Percentiles rank a stretch among this genome's conserved stretches.
Evolutionary conservation across 176 grass and related monocot genomes (phyloP).

Genomic region (Tuctoria greenei): DNA sequence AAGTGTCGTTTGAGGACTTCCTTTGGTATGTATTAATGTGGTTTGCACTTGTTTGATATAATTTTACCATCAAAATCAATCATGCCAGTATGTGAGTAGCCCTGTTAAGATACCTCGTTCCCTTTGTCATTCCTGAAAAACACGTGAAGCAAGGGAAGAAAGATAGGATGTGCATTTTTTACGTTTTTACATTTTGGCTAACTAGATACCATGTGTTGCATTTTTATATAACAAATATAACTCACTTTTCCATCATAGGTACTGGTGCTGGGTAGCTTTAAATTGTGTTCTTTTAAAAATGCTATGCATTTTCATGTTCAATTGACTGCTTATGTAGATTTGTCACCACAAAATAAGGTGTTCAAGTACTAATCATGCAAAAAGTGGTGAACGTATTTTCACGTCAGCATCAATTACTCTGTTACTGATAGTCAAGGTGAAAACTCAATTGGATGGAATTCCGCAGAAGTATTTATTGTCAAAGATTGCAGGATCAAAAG

Average conservation of each 20-base stretch:
- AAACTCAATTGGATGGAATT: background rate
- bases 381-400: background rate
- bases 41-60: background rate
- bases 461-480: background rate
- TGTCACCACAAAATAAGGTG: background rate
- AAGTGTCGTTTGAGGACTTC: slow-evolving; percentile 81
- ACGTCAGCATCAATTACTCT: background rate
- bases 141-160: background rate
- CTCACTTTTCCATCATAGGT: no score
- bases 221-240: no score
- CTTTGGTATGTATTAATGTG: slow-evolving; percentile 71
- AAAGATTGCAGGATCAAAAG: background rate
- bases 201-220: background rate
- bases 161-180: background rate
- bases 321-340: background rate
- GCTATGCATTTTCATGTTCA: background rate
- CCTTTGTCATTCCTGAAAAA: background rate
- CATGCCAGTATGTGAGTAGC: background rate
- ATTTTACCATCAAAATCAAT: background rate
- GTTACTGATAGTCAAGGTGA: background rate
- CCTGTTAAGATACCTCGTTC: background rate
- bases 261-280: no score
- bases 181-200: background rate
- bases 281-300: no score
- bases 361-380: background rate